Evolutionary conservation across 148 eudicot species (phyloP), one percentile per base, ranked within the genome.

Genomic region (Rhododendron simsii): DNA sequence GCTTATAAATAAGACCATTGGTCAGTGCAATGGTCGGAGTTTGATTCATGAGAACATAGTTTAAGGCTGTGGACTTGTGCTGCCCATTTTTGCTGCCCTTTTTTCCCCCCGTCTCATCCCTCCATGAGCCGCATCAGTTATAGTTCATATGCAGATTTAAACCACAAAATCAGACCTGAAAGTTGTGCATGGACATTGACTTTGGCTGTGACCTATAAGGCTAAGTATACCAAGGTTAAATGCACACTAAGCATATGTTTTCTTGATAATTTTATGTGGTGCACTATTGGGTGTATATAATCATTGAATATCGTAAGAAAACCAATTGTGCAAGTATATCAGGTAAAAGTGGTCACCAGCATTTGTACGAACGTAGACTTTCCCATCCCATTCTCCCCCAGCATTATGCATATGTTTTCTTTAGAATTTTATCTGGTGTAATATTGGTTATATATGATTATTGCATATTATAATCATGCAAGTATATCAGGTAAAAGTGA

Each of bases 311-410:
- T 15, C 13, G 3, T 80, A 87, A 80, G 45, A 30, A 48, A 67
- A 35, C 16, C 63, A 57, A 57, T 18, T 18, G 63, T 57, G 63
- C 63, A 57, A 57, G 23, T 57, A 6, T 57, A 18, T 57, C 63
- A 57, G 63, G 63, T 57, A 57, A 57, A 57, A 57, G 63, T 57
- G n/a, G 9, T 71, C 92, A 94, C 99, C 99, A 96, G 96, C 96
- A 96, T 93, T 75, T 98, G 92, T 35, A 95, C 93, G 85, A 96
- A 95, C 65, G 99, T 95, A 1, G 99, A 94, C 92, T 96, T 96
- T 73, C 99, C 98, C 0, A 96, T 96, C 85, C 98, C 99, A 89
- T 96, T 96, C 93, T 96, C 98, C 55, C 99, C 99, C 89, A 96
- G 91, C 63, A 57, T 20, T 57, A 57, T 59, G n/a, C 67, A 59